Base-by-base conservation (phyloP, 495 filamentous ascomycete genomes). In the Rusavskia elegans region DNA sequence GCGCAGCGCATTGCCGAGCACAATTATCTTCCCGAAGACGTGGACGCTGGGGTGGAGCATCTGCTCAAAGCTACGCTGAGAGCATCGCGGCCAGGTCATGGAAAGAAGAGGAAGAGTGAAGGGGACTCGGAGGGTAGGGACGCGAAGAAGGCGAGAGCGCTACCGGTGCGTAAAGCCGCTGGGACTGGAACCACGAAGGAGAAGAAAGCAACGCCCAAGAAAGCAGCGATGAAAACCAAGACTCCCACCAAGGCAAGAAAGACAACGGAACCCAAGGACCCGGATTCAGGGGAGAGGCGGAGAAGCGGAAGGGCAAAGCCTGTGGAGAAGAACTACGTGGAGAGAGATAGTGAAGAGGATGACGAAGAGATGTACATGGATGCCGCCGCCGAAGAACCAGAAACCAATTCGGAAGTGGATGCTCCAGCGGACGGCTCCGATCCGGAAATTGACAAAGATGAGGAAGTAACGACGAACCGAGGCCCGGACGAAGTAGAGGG, bases 1-100 rank as follows among this genome's bases (percentile, higher is more conserved):
- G 88, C 89, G 3, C 84, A 90, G 58, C 75, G 82, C 53, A 84
- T 95, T 53, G 85, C 89, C 1, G 80, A 85, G 60, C 92, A 82
- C 70, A 81, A 82, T 52, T 94, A 81, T 63, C 68, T 94, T 2
- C 83, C 87, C 1, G 83, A 89, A 32, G 83, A 82, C n/a, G 67
- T 93, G 35, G 83, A 87, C n/a, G 83, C 88, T 40, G 63, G 73
- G 48, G 67, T 92, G 6, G 87, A 94, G 51, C 76, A 78, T 13
- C 65, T 89, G 19, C 78, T 84, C 9, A 65, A 65, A 30, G 59
- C 56, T 32, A 66, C 60, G 14, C 68, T 76, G 69, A 68, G 64
- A 30, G 57, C 56, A 19, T 35, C 32, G 32, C 32, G 69, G 19
- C 44, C 68, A 63, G 55, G 63, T 21, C 61, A 67, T 7, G 50